Evolutionary conservation across 2,329 filamentous ascomycete genomes (phyloP).

Genomic region (Hirsutella minnesotensis): DNA sequence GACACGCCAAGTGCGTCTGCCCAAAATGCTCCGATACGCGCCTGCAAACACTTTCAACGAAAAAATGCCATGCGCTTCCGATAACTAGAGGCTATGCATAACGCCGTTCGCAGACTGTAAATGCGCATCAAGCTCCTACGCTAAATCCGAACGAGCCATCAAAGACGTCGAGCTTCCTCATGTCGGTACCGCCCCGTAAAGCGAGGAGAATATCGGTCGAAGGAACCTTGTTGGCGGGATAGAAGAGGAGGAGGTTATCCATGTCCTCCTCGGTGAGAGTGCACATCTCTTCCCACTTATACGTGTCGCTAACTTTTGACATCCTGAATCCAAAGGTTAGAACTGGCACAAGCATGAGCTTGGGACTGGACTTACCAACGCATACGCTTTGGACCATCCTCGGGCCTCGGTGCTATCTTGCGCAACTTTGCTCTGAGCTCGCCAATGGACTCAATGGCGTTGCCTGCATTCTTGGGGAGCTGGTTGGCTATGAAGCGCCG

Average conservation of each 20-base stretch:
- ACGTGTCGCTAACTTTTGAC: constrained; percentile 79
- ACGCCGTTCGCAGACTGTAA: not conserved
- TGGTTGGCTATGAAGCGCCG: constrained; percentile 66
- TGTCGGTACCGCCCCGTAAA: constrained; percentile 34
- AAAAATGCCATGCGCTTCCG: not conserved
- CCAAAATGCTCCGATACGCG: no score
- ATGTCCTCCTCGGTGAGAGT: constrained; percentile 75
- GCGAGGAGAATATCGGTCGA: constrained; percentile 40
- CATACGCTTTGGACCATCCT: constrained; percentile 81
- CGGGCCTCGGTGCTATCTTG: constrained; percentile 56
- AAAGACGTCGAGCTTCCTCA: constrained; percentile 40
- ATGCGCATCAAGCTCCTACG: constrained; percentile 26
- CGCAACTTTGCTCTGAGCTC: constrained; percentile 68
- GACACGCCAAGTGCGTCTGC: no score
- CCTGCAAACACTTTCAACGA: no score
- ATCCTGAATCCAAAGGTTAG: constrained; percentile 46
- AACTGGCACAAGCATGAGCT: not conserved
- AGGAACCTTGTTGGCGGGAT: constrained; percentile 45
- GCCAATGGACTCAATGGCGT: constrained; percentile 77
- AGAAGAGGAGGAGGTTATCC: constrained; percentile 69
- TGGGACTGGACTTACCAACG: constrained; percentile 49
- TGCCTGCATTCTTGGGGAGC: constrained; percentile 69
- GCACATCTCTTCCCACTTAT: constrained; percentile 75
- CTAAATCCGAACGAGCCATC: constrained; percentile 49
- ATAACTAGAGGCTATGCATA: not conserved